A percentile compares a stretch with the other conserved stretches of the same genome.
These are phyloP conservation scores for Phyllosticta citrichinensis DNA, from an alignment of 2,329 filamentous ascomycete genomes.

Conservation along the genomic window DNA sequence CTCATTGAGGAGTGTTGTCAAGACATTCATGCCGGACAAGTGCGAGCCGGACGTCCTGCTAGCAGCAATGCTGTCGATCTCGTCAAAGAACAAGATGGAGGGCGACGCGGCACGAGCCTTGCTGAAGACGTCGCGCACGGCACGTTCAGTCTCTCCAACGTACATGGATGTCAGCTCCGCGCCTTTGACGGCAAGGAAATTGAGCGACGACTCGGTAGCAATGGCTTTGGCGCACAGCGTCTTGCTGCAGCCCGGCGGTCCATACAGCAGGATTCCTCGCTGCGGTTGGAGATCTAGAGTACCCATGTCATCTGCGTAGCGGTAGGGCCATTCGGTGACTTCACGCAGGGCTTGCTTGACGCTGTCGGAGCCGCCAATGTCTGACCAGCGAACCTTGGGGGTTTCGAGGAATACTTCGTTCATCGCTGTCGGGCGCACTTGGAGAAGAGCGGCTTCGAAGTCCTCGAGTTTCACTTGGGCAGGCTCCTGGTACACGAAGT, in stretches of 20 bases:
- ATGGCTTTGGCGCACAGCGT: conserved; percentile 85
- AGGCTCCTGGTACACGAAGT: background rate
- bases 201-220: conserved; percentile 81
- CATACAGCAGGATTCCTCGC: conserved; percentile 81
- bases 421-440: conserved; percentile 75
- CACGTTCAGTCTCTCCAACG: conserved; percentile 85
- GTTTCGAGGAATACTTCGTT: conserved; percentile 82
- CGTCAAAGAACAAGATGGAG: conserved; percentile 93
- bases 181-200: conserved; percentile 90
- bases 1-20: conserved; percentile 83
- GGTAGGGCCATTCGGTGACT: conserved; percentile 49
- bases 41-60: conserved; percentile 43
- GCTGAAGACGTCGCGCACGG: conserved; percentile 73
- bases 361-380: conserved; percentile 75
- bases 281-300: conserved; percentile 48
- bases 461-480: conserved; percentile 34
- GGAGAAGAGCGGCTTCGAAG: conserved; percentile 54
- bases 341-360: conserved; percentile 55
- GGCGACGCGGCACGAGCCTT: conserved; percentile 78
- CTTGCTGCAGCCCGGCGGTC: conserved; percentile 89
- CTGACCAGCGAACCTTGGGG: conserved; percentile 73
- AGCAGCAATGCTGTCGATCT: conserved; percentile 77
- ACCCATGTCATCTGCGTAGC: conserved; percentile 42
- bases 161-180: conserved; percentile 95
- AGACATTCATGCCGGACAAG: conserved; percentile 60